Evolutionary conservation across 805 yeast species (phyloP), one percentile per base, ranked within the genome.

Genomic region (Ogataea henricii): DNA sequence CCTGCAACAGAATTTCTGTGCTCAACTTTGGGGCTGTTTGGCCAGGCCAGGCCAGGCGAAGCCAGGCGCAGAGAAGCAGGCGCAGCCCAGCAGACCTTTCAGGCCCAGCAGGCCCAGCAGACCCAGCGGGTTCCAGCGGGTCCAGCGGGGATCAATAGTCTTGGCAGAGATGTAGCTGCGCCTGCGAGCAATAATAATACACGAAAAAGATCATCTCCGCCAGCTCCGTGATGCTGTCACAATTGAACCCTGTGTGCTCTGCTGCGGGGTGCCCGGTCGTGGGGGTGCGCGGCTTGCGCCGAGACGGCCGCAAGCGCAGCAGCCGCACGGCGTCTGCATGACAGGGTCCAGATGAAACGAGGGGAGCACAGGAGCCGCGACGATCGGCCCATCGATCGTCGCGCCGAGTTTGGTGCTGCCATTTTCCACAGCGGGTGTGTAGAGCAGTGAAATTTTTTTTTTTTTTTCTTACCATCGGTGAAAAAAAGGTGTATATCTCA

Each of bases 401-500:
- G n/a, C n/a, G n/a, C n/a, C n/a, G n/a, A 27, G 4, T 4, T 27
- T 14, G 30, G 4, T 14, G 6, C 34, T 30, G 34, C 18, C 34
- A 30, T 30, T 30, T 30, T 30, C n/a, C 34, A 30, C 6, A 13
- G 9, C 34, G 17, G 34, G 12, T 13, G 32, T 12, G 32, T 12
- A n/a, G 16, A 12, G 10, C 30, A 14, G 42, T 26, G 48, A 45
- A 41, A 37, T 49, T 48, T 48, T 41, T 48, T 27, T 27, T 27
- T 27, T 27, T 27, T 27, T 13, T 27, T 27, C n/a, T 27, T 27
- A 6, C 9, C 26, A 23, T 23, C 43, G 39, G 25, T 40, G 41
- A 22, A 32, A 6, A 21, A 43, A n/a, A n/a, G n/a, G n/a, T n/a
- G n/a, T n/a, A n/a, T n/a, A n/a, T n/a, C n/a, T n/a, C n/a, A 29